Evolutionary conservation across 2,329 filamentous ascomycete species (phyloP), one percentile per base, ranked within the genome.

Genomic region (Torrubiellomyces zombiae): DNA sequence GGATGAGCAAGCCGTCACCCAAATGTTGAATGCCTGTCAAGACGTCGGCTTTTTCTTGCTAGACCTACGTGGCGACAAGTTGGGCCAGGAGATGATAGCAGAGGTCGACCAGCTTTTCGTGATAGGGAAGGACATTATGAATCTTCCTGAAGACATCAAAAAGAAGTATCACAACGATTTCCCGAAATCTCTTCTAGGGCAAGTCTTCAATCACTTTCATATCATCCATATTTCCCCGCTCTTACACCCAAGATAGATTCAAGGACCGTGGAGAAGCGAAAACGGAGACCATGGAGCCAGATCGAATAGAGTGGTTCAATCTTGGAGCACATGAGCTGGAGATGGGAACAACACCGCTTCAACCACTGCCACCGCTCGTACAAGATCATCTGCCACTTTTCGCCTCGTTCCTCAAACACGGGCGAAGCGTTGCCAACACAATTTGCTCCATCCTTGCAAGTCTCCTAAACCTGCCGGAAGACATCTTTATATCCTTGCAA

Each of bases 81-180:
- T 25, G 23, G 23, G 23, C 17, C 15, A 18, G 12, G 16, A 9
- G 9, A 25, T 18, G 6, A 18, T 25, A 10, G 16, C 6, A 18
- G 23, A 25, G 16, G 19, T 25, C 16, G 23, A 25, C 13, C 23
- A 25, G 23, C 16, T 25, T 3, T 18, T 25, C n/a, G n/a, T n/a
- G n/a, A n/a, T n/a, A n/a, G 28, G 16, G 5, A 26, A 20, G 12
- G 24, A 26, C 16, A 20, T 26, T 11, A 19, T 26, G 24, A 15
- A 26, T n/a, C 24, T 26, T 6, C 24, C 24, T 5, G 12, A 10
- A 18, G 14, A 26, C 14, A 16, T 26, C 24, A 26, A 26, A 20
- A 12, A 26, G 16, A 8, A 20, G 10, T 26, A 20, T 20, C 16
- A 19, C 7, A 9, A 20, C 14, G 16, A 26, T 9, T 19, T 26